These are phyloP conservation scores for Thymus quinquecostatus DNA, from an alignment of 257 asterid species.

Conservation along the genomic window DNA sequence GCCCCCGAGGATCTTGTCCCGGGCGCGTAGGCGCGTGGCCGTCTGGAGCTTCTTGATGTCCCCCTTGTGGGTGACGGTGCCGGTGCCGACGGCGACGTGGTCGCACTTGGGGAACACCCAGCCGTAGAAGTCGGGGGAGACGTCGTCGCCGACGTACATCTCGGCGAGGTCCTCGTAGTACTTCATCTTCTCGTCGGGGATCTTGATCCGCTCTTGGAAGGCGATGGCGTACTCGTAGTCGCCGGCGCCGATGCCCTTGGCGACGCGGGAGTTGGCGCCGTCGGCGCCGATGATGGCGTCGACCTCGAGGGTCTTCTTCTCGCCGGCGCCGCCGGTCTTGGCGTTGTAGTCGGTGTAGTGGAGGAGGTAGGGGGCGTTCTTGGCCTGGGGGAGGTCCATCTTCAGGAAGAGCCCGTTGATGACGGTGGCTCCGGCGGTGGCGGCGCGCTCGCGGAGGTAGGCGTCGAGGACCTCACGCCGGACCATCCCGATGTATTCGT, in stretches of 20 bases:
- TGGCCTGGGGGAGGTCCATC: constrained; percentile 70
- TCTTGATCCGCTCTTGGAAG: constrained; percentile 83
- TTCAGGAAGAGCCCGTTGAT: constrained; percentile 82
- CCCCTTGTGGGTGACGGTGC: constrained; percentile 86
- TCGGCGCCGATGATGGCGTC: constrained; percentile 94
- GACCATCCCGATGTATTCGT: constrained; percentile 96
- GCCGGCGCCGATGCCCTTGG: constrained; percentile 80
- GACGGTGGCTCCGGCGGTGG: constrained; percentile 68
- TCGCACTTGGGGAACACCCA: constrained; percentile 97
- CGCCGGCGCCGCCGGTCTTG: constrained; percentile 71
- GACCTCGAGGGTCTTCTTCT: constrained; percentile 68
- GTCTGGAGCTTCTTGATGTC: constrained; percentile 82
- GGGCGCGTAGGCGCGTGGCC: constrained; percentile 80
- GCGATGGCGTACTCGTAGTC: constrained; percentile 96
- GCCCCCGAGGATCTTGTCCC: constrained; percentile 73
- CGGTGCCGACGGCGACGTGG: constrained; percentile 97
- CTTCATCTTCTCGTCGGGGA: constrained; percentile 86
- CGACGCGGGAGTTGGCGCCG: constrained; percentile 96
- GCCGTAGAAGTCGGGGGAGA: constrained; percentile 91
- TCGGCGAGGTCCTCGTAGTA: constrained; percentile 80
- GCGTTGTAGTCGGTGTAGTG: constrained; percentile 71
- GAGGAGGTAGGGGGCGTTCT: constrained; percentile 62
- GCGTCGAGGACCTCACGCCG: constrained; percentile 90
- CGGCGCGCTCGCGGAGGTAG: constrained; percentile 86
- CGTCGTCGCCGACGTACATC: constrained; percentile 95